Conservation (phyloP, 306 rosid species). For the Vachellia collinsii region DNA sequence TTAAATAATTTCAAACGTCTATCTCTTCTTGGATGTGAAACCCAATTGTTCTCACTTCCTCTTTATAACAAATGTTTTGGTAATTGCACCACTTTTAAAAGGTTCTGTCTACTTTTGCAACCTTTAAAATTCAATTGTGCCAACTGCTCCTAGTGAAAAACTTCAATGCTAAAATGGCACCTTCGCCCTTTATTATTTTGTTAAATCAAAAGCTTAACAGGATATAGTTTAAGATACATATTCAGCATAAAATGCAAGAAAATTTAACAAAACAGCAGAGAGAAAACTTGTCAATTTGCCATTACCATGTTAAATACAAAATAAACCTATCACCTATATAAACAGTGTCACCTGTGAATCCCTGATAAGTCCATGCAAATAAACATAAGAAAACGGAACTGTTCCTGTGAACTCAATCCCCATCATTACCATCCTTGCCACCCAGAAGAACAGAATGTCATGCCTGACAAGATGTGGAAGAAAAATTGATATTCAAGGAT, state of each 20-base stretch:
- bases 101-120: too few species aligned
- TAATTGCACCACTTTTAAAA: too few species aligned
- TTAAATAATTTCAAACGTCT: too few species aligned
- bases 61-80: too few species aligned
- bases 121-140: too few species aligned
- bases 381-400: conserved; percentile 83
- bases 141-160: too few species aligned
- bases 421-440: conserved; percentile 99
- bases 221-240: not conserved
- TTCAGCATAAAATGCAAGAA: not conserved
- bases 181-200: not conserved
- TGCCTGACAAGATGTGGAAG: conserved; percentile 67
- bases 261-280: conserved; percentile 1
- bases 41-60: too few species aligned
- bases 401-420: conserved; percentile 93
- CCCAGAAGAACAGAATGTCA: conserved; percentile 97
- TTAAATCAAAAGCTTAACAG: not conserved
- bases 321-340: conserved; percentile 8
- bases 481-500: conserved; percentile 18
- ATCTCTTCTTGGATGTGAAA: too few species aligned
- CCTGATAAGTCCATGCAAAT: conserved; percentile 95
- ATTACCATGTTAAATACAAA: conserved; percentile 29
- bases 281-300: conserved; percentile 1
- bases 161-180: too few species aligned
- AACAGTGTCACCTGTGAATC: conserved; percentile 77